A percentile compares a stretch with the other conserved stretches of the same genome.
Conservation (phyloP, 306 rosid species). For the Ormosia emarginata region DNA sequence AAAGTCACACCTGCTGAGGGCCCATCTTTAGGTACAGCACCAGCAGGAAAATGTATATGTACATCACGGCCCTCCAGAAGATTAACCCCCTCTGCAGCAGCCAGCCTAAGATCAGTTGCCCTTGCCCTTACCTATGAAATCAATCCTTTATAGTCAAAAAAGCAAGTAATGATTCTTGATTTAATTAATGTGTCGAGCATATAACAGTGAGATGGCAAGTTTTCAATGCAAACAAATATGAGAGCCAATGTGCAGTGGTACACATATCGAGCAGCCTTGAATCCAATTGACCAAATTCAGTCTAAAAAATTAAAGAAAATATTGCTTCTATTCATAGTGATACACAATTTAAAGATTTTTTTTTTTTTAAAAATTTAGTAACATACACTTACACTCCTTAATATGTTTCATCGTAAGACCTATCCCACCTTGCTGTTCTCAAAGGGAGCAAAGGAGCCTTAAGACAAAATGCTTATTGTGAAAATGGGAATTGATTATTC, state of each 20-base stretch:
- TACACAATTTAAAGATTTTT: background rate
- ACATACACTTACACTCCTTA: background rate
- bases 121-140: conserved; percentile 79
- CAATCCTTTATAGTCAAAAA: conserved; percentile 20
- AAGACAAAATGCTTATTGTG: background rate
- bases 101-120: conserved; percentile 69
- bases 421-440: background rate
- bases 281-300: conserved; percentile 7
- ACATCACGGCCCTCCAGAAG: conserved; percentile 88
- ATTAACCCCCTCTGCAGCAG: conserved; percentile 58
- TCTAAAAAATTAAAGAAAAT: background rate
- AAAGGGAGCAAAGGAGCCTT: background rate
- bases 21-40: conserved; percentile 99
- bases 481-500: too few species aligned
- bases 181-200: conserved; percentile 11
- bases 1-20: conserved; percentile 99
- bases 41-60: conserved; percentile 97
- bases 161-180: conserved; percentile 5
- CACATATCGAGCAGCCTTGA: background rate
- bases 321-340: background rate
- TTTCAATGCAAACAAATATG: conserved; percentile 13
- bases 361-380: background rate
- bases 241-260: background rate
- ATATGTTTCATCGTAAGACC: background rate
- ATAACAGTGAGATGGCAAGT: conserved; percentile 2